Evolutionary conservation across 1,284 basidiomycete genomes (phyloP).

Genomic region (Schizopora paradoxa): DNA sequence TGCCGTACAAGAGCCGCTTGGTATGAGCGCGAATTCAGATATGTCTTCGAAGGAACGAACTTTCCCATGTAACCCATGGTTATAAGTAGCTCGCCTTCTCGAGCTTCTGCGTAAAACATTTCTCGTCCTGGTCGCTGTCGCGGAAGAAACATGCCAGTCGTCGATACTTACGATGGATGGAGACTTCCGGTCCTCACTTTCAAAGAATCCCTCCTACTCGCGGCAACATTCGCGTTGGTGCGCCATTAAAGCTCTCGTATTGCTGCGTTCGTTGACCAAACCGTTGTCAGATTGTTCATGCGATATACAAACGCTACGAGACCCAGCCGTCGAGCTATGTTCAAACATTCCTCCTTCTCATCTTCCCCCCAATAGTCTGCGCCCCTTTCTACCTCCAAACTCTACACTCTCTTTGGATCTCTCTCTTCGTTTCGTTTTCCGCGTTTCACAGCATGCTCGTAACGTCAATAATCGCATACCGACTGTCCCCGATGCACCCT

Average conservation of each 20-base stretch:
- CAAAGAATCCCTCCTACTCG: not conserved
- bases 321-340: constrained; percentile 13
- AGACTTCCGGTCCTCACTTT: too few species aligned
- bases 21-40: too few species aligned
- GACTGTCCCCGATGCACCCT: constrained; percentile 25
- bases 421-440: constrained; percentile 7
- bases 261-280: too few species aligned
- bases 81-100: too few species aligned
- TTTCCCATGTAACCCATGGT: too few species aligned
- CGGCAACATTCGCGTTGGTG: not conserved
- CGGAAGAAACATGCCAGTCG: too few species aligned
- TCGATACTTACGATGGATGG: too few species aligned
- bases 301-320: constrained; percentile 13
- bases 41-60: too few species aligned
- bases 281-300: constrained; percentile 3
- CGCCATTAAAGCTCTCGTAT: too few species aligned
- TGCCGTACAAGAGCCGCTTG: too few species aligned
- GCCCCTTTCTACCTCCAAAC: constrained; percentile 9
- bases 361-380: constrained; percentile 5
- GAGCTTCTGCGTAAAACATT: too few species aligned
- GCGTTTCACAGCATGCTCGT: constrained; percentile 7
- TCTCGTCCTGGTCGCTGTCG: too few species aligned
- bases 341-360: constrained; percentile 7
- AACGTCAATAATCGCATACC: constrained; percentile 17
- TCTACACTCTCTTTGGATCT: not conserved